Conservation (phyloP, 495 filamentous ascomycete species). For the Penicillium mononematosum region DNA sequence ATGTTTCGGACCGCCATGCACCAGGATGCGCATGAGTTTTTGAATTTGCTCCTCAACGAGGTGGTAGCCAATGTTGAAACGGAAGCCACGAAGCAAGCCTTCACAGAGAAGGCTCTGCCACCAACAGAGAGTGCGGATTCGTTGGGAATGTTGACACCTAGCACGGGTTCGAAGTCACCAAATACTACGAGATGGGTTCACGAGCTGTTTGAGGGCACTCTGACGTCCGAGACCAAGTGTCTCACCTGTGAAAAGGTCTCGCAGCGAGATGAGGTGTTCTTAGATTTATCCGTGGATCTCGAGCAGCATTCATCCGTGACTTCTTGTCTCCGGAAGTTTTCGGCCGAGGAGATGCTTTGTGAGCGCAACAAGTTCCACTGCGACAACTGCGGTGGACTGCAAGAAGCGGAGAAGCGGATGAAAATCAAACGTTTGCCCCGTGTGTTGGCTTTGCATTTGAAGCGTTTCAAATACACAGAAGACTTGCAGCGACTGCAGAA, state of each 20-base stretch:
- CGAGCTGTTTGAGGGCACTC: slow-evolving; percentile 89
- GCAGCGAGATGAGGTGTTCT: slow-evolving; percentile 89
- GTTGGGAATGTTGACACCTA: slow-evolving; percentile 42
- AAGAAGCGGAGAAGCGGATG: slow-evolving; percentile 98
- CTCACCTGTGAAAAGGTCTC: slow-evolving; percentile 95
- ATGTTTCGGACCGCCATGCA: slow-evolving; percentile 98
- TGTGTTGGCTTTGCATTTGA: slow-evolving; percentile 88
- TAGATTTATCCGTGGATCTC: slow-evolving; percentile 94
- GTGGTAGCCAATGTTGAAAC: slow-evolving; percentile 91
- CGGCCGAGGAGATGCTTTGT: slow-evolving; percentile 97
- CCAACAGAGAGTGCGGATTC: slow-evolving; percentile 41
- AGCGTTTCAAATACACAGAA: slow-evolving; percentile 97
- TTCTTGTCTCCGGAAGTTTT: slow-evolving; percentile 91
- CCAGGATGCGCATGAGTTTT: slow-evolving; percentile 97
- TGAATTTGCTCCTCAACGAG: slow-evolving; percentile 92
- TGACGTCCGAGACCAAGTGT: slow-evolving; percentile 96
- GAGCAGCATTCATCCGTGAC: slow-evolving; percentile 96
- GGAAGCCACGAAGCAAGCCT: slow-evolving; percentile 60
- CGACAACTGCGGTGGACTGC: slow-evolving; percentile 92
- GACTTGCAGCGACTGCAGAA: slow-evolving; percentile 92
- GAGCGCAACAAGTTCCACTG: slow-evolving; percentile 99
- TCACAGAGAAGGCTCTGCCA: slow-evolving; percentile 37
- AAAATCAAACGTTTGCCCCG: slow-evolving; percentile 95
- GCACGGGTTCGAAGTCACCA: slow-evolving; percentile 45
- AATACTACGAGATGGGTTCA: slow-evolving; percentile 86